Base-by-base conservation (phyloP, 495 filamentous ascomycete genomes). In the Rostrohypoxylon terebratum region DNA sequence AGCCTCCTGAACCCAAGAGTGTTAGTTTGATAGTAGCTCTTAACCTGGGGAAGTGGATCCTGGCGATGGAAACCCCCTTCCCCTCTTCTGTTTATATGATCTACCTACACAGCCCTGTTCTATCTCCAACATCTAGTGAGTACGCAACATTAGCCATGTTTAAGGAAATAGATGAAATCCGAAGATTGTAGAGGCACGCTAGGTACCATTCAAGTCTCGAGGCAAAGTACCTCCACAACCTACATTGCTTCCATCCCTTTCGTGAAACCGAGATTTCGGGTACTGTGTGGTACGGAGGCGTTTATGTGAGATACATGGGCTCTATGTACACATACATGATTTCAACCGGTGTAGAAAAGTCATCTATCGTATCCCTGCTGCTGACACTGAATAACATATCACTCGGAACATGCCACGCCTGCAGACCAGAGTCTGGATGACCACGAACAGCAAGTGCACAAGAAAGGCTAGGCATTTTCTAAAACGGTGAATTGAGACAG, bases 21-120 rank as follows among this genome's bases (percentile, higher is more conserved):
- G 28, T 34, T 55, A 4, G 51, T 25, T 51, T 4, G 13, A 51
- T 21, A 21, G 47, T 51, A 51, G 4, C 38, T 14, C 4, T 51
- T 28, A 28, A 28, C 28, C 28, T 28, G 28, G 28, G 28, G 28
- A 28, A 28, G 28, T 28, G 28, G 28, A 28, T 28, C 3, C 28
- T 7, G 47, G 23, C 25, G 11, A 18, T 1, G 13, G 11, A 1
- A 21, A 59, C 68, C 61, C 59, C 75, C 70, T 68, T 72, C 62
- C 78, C 50, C 25, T 14, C 31, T 45, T 14, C 48, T 25, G 21
- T 8, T 31, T 53, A n/a, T 53, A n/a, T 50, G 25, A 50, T 21
- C 44, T 48, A 48, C 44, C 44, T 48, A 48, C 44, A 48, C 20
- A 21, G 44, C 7, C 44, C 21, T 3, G 21, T 51, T 51, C 4